Evolutionary conservation across 2,329 filamentous ascomycete genomes (phyloP).

Genomic region (Paracoccidioides lutzii): DNA sequence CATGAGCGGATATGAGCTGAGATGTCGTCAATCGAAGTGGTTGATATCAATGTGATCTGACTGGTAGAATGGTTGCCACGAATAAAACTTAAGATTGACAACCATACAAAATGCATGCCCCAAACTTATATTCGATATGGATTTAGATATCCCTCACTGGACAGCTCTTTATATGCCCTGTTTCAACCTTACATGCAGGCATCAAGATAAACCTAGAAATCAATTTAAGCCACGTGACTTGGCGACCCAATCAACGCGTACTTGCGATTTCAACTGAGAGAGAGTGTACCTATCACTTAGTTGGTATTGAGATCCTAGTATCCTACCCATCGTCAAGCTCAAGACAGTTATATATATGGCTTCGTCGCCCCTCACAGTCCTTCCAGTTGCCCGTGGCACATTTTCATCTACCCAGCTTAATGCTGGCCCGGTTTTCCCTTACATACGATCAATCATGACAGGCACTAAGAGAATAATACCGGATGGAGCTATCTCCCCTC

Average conservation of each 20-base stretch:
- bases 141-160: neutral
- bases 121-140: no score
- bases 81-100: neutral
- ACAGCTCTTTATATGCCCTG: neutral
- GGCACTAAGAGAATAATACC: conserved; percentile 4
- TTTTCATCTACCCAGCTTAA: neutral
- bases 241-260: conserved; percentile 19
- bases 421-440: neutral
- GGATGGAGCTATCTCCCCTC: conserved; percentile 39
- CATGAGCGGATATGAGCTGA: no score
- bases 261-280: conserved; percentile 14
- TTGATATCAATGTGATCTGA: no score
- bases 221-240: conserved; percentile 25
- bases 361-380: neutral
- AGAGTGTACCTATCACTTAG: neutral
- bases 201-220: neutral
- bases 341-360: neutral
- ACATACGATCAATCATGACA: neutral
- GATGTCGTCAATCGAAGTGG: no score
- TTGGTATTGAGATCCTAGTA: no score
- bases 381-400: neutral
- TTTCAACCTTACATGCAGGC: neutral
- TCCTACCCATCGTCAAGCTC: neutral
- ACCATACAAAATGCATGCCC: no score
- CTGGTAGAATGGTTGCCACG: neutral